Percentiles rank a stretch among this genome's conserved stretches.
These are phyloP conservation scores for Arachis hypogaea DNA, from an alignment of 306 rosid genomes.

Conservation along the genomic window DNA sequence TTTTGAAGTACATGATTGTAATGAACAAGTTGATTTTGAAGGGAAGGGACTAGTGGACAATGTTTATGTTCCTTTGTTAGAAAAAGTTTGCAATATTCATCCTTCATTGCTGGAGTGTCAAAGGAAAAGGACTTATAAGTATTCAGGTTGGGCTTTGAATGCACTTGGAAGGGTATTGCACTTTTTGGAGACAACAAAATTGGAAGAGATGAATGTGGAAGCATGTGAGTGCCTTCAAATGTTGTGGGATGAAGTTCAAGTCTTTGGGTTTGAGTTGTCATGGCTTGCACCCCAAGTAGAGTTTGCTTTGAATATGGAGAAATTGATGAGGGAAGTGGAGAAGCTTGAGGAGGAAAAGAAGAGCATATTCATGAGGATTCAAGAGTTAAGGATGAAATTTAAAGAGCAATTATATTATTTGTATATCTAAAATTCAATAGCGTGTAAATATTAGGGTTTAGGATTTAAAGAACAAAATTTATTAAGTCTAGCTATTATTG, in stretches of 20 bases:
- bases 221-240: constrained; percentile 30
- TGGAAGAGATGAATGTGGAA: constrained; percentile 24
- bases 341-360: constrained; percentile 30
- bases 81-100: constrained; percentile 1
- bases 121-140: constrained; percentile 13
- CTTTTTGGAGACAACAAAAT: constrained; percentile 28
- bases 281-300: constrained; percentile 41
- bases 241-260: constrained; percentile 41
- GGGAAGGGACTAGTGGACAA: neutral
- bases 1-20: neutral
- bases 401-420: no score
- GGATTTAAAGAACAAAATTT: no score
- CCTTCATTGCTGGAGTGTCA: constrained; percentile 35
- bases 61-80: constrained; percentile 14
- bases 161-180: constrained; percentile 39
- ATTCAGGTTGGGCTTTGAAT: constrained; percentile 33
- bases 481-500: no score
- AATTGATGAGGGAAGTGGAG: neutral
- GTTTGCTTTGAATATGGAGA: constrained; percentile 34
- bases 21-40: constrained; percentile 14
- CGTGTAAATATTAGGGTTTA: no score
- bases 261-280: constrained; percentile 41
- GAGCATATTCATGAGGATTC: neutral
- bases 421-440: no score
- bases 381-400: constrained; percentile 15